These are phyloP conservation scores for Neurospora sp. DNA, from an alignment of 495 filamentous ascomycete species.

Conservation along the genomic window DNA sequence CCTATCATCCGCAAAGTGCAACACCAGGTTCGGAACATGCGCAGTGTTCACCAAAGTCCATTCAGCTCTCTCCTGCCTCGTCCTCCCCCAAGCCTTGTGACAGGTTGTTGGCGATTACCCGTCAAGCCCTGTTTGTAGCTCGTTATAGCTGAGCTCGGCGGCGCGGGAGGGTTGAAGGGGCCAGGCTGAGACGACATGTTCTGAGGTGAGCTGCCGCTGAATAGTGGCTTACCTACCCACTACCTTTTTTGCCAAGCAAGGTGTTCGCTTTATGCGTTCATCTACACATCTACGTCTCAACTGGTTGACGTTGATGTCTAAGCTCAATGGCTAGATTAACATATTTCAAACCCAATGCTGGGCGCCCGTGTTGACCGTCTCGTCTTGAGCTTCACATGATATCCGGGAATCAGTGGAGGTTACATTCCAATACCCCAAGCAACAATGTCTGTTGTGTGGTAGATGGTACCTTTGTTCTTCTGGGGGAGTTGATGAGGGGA, in stretches of 20 bases:
- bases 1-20: not conserved
- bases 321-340: conserved; percentile 31
- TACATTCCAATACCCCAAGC: conserved; percentile 18
- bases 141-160: not conserved
- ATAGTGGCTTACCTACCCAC: not conserved
- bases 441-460: not conserved
- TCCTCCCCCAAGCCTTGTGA: not conserved
- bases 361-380: conserved; percentile 37
- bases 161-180: not conserved
- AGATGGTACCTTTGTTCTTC: not conserved
- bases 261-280: not conserved
- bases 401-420: conserved; percentile 42
- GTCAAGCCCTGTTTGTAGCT: not conserved
- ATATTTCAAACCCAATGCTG: conserved; percentile 33
- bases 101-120: not conserved
- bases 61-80: not conserved
- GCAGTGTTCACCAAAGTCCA: not conserved
- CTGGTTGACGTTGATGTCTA: conserved; percentile 30
- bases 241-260: not conserved
- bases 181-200: not conserved
- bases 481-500: not conserved
- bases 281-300: not conserved
- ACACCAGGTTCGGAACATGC: not conserved
- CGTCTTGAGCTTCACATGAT: conserved; percentile 35
- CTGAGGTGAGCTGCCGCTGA: not conserved